A percentile compares a stretch with the other conserved stretches of the same genome.
phyloP scores from a whole-genome alignment of 306 rosid genomes.

The Medicago ruthenica region DNA sequence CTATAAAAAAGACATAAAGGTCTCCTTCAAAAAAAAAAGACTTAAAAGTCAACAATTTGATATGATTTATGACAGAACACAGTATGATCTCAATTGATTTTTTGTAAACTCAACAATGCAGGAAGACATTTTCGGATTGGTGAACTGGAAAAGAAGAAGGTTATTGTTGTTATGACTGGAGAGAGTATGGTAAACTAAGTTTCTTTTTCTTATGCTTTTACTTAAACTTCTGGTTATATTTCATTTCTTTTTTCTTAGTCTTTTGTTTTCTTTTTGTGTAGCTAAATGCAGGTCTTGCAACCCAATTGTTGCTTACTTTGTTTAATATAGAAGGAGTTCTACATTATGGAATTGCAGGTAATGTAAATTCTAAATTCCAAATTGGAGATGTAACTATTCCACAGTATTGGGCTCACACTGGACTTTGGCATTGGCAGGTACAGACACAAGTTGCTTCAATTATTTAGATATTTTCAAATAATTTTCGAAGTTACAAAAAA shows the following conservation, averaged over 20 bases:
- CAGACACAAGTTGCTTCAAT: background rate
- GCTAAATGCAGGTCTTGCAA: constrained; percentile 77
- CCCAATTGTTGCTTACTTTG: constrained; percentile 63
- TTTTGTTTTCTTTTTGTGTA: constrained; percentile 36
- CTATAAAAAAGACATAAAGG: no score
- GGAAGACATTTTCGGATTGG: constrained; percentile 83
- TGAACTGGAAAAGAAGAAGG: constrained; percentile 51
- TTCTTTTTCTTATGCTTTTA: background rate
- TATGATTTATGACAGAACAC: background rate
- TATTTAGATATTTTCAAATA: background rate
- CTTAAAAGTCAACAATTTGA: background rate
- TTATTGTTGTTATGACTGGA: constrained; percentile 72
- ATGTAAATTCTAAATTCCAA: constrained; percentile 69
- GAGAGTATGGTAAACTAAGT: constrained; percentile 61
- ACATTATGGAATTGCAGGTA: constrained; percentile 83
- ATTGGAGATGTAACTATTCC: constrained; percentile 84
- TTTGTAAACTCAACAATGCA: background rate
- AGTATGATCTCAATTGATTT: background rate
- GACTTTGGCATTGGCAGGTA: constrained; percentile 94
- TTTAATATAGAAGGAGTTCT: constrained; percentile 67
- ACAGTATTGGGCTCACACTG: constrained; percentile 77
- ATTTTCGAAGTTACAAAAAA: no score
- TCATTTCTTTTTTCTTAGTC: background rate
- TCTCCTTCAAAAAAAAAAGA: background rate
- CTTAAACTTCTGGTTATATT: background rate